Base-by-base conservation (phyloP, 208 protist genomes). In the Sergeia podlipaevii region DNA sequence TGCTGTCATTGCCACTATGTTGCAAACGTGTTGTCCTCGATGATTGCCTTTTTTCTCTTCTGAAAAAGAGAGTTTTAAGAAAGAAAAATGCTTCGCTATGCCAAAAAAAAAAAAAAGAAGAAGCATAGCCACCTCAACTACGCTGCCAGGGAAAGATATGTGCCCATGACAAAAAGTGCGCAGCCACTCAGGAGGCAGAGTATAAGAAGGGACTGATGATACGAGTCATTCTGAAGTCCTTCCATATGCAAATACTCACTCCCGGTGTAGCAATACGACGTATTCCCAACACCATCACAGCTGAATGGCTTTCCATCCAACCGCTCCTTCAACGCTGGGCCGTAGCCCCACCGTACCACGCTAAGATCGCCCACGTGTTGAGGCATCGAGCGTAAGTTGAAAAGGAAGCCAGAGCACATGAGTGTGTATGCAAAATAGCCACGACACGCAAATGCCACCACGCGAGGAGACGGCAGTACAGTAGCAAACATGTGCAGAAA, bases 221-320 rank as follows among this genome's bases (percentile, higher is more conserved):
- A n/a, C n/a, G 70, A 77, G 17, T 85, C 80, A 15, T 70, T 29
- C 30, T 43, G 21, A 43, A 85, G 57, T 18, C 80, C 80, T 30
- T 82, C 62, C 36, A 76, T 20, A 2, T 46, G 46, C 10, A 85
- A 39, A 21, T 85, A 89, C 15, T 71, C 70, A 30, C 77, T 68
- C 1, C 66, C 69, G 2, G 62, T 80, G 56, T 83, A 82, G 65
- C 80, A 89, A 41, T 85, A 85, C 36, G 69, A 89, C 17, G 80
- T 82, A 50, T 85, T 78, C 24, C 51, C 54, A 8, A 59, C 58
- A 8, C 77, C 77, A 41, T 89, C 80, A 34, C 80, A 89, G 42
- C 63, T 42, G 57, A 83, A 79, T 20, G 32, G 39, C 41, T 60
- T 73, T 3, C 71, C 71, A 18, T 53, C 48, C 11, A 84, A 50